phyloP scores from a whole-genome alignment of 495 filamentous ascomycete species.

The Tuber calosporum region DNA sequence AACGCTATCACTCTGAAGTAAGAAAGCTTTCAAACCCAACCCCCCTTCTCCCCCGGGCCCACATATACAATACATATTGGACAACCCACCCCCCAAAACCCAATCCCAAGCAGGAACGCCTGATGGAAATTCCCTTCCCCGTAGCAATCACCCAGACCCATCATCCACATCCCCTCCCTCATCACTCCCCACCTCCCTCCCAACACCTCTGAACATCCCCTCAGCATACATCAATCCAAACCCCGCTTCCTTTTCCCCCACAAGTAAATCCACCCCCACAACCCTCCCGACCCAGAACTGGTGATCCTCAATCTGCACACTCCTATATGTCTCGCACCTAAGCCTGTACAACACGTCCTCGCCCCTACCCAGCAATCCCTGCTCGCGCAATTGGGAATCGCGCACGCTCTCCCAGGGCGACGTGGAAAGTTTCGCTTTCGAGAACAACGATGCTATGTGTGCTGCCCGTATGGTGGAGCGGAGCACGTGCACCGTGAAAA shows the following conservation, averaged over 20 bases:
- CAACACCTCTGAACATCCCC: constrained; percentile 30
- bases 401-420: constrained; percentile 6
- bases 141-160: constrained; percentile 13
- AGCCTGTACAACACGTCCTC: constrained; percentile 38
- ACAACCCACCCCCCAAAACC: neutral
- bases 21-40: neutral
- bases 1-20: neutral
- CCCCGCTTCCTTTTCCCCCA: constrained; percentile 15
- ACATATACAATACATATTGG: neutral
- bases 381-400: neutral
- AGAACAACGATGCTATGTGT: constrained; percentile 30
- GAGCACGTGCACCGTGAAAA: constrained; percentile 35
- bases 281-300: constrained; percentile 40
- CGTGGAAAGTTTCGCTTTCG: constrained; percentile 10
- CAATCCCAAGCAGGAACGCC: neutral
- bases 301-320: constrained; percentile 36
- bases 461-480: constrained; percentile 30
- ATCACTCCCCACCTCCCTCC: constrained; percentile 18
- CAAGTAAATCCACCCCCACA: constrained; percentile 24
- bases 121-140: neutral
- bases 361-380: constrained; percentile 17
- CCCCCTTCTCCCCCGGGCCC: neutral
- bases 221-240: constrained; percentile 39
- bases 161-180: constrained; percentile 25
- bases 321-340: constrained; percentile 24